Base-by-base conservation (phyloP, 179 eudicot genomes). In the Patellifolia procumbens region DNA sequence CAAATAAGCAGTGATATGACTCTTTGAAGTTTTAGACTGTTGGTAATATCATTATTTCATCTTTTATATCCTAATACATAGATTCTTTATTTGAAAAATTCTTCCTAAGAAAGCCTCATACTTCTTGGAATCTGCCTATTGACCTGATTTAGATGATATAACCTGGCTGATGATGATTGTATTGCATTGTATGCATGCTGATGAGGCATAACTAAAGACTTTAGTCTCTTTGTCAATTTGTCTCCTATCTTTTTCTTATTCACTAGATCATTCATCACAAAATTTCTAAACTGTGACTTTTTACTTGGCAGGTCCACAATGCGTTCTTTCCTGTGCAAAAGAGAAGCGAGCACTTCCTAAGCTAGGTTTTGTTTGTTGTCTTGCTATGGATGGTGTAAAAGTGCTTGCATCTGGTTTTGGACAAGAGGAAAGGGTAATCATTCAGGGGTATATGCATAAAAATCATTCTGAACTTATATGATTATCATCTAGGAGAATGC, bases 361-460 rank as follows among this genome's bases (percentile, higher is more conserved):
- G 78, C 88, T 81, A 53, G 93, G 97, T 12, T 95, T 76, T 75
- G 88, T 89, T 82, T 95, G 99, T 78, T 95, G 99, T 84, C 98
- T 93, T 60, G 98, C 98, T 59, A 83, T 95, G 96, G 99, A 95
- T 83, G 97, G 98, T 76, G 92, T 93, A 72, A 95, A 91, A 87
- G 84, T 95, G 72, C 86, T 90, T 78, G 88, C 92, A 32, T 90
- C 99, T 75, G 99, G 98, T 74, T 93, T 95, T 84, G 87, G 85
- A 39, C 51, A 70, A 78, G 89, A 84, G 77, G 98, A 90, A 85
- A 95, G 83, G 96, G 99, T 95, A 85, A 64, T 52, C 37, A 60
- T 60, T 60, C 43, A 19, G 51, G 80, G 71, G 65, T 72, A 49
- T 76, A 80, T 53, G 59, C 79, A 46, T 39, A 32, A 39, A 52